phyloP scores from a whole-genome alignment of 2,329 filamentous ascomycete genomes.

The Aureobasidium musti region DNA sequence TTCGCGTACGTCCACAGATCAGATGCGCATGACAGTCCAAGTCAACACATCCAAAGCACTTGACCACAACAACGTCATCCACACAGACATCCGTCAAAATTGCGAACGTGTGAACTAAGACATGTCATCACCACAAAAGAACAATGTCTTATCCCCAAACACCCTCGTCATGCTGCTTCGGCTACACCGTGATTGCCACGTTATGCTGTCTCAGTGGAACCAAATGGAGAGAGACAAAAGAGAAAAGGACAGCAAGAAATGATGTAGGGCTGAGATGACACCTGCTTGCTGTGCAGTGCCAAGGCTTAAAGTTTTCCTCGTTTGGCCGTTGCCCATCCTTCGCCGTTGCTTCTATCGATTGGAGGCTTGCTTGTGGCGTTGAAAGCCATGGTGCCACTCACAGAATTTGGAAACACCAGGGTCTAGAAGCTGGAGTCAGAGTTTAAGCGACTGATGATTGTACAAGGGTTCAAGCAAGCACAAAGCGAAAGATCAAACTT shows the following conservation, averaged over 20 bases:
- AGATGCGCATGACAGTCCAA: no score
- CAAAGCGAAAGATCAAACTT: background rate
- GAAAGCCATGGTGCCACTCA: background rate
- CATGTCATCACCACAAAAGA: background rate
- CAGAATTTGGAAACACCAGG: background rate
- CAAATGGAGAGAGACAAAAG: no score
- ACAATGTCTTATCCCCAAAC: background rate
- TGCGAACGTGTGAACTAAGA: no score
- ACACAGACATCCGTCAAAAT: no score
- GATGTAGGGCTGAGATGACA: background rate
- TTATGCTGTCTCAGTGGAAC: no score
- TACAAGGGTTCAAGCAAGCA: background rate
- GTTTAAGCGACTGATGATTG: background rate
- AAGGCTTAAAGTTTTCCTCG: background rate
- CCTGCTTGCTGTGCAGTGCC: background rate
- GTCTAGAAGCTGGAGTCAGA: background rate
- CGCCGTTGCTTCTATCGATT: conserved; percentile 16
- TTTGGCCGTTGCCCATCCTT: background rate
- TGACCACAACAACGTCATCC: no score
- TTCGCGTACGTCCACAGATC: no score
- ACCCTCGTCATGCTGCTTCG: background rate
- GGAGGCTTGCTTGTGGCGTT: background rate
- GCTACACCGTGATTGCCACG: background rate
- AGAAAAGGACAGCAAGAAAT: background rate
- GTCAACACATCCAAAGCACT: no score